phyloP scores from a whole-genome alignment of 371 early-diverging fungal genomes.

The Fennellomyces sp. region DNA sequence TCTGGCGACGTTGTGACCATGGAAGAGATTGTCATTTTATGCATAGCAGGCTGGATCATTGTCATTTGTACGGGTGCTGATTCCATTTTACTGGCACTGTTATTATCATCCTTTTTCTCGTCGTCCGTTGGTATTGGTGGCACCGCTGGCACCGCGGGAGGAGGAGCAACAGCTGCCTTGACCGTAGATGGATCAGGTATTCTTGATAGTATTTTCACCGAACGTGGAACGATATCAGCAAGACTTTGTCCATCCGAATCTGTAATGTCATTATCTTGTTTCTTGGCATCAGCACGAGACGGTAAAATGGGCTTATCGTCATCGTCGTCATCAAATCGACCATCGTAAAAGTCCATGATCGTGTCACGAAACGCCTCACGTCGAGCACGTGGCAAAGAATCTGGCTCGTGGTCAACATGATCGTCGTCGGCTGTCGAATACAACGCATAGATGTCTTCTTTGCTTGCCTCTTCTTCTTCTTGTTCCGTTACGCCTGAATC shows the following conservation, averaged over 20 bases:
- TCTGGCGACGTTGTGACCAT: background rate
- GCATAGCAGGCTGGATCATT: constrained; percentile 35
- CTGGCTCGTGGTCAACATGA: constrained; percentile 13
- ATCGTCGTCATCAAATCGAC: constrained; percentile 21
- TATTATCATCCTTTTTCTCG: background rate
- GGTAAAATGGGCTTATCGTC: too few relatives aligned
- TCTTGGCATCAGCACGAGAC: background rate
- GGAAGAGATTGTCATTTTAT: constrained; percentile 24
- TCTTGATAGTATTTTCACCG: constrained; percentile 30
- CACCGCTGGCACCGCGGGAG: background rate
- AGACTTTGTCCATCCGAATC: constrained; percentile 16
- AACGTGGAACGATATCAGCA: constrained; percentile 22
- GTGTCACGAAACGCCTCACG: constrained; percentile 31
- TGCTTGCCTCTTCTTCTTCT: background rate
- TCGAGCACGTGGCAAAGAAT: constrained; percentile 1
- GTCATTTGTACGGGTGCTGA: constrained; percentile 38
- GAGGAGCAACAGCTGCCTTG: background rate
- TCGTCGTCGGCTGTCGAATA: constrained; percentile 12
- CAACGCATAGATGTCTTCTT: background rate
- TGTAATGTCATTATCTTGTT: background rate
- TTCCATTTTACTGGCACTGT: background rate
- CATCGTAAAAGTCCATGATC: constrained; percentile 46
- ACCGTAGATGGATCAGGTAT: constrained; percentile 19
- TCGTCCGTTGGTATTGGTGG: background rate
- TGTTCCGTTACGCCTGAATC: too few relatives aligned